phyloP scores from a whole-genome alignment of 2,329 filamentous ascomycete species.

The Curvularia hawaiiensis region DNA sequence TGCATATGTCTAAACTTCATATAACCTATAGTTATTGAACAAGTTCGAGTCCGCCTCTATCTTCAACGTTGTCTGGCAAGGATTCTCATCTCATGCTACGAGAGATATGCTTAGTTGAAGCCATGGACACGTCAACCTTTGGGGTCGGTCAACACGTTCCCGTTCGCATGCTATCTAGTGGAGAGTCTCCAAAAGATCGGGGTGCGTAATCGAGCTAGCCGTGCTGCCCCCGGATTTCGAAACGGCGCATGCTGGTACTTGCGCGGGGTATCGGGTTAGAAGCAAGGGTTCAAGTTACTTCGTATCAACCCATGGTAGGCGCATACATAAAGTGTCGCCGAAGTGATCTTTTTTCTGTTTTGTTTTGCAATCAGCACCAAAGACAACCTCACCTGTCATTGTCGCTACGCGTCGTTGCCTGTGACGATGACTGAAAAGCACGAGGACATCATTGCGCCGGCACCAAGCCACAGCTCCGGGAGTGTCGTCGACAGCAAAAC shows the following conservation, averaged over 20 bases:
- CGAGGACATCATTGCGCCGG: constrained; percentile 29
- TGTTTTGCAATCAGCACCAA: not conserved
- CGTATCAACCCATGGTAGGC: not conserved
- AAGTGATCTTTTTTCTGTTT: not conserved
- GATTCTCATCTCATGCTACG: not conserved
- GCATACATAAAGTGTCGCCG: not conserved
- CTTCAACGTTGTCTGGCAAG: not conserved
- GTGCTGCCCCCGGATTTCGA: not conserved
- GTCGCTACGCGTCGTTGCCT: not conserved
- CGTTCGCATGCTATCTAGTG: not conserved
- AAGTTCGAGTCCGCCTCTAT: not conserved
- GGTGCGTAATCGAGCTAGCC: not conserved
- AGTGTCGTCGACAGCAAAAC: constrained; percentile 31
- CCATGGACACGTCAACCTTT: not conserved
- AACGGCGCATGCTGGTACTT: not conserved
- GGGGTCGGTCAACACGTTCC: not conserved
- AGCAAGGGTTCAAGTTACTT: not conserved
- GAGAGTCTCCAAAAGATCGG: not conserved
- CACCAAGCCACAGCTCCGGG: constrained; percentile 25
- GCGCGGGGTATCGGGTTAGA: not conserved
- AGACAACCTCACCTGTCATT: not conserved
- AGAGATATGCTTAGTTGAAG: not conserved
- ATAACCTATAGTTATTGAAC: not conserved
- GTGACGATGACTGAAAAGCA: constrained; percentile 35
- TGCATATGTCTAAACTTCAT: not conserved